Conservation (phyloP, 1,139 yeast genomes). For the Candida buenavistaensis region DNA sequence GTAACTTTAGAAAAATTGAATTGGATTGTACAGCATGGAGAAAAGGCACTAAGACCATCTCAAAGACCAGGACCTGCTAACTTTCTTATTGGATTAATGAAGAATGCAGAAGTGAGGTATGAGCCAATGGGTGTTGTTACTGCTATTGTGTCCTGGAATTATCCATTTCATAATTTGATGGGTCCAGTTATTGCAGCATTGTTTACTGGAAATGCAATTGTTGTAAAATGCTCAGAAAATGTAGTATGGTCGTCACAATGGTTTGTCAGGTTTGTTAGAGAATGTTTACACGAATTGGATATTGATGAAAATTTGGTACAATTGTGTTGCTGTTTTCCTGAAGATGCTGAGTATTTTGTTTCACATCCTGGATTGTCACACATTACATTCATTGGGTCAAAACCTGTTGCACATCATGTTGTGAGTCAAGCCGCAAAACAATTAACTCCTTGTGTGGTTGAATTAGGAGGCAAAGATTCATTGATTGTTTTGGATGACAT, state of each 20-base stretch:
- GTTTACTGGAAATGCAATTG: slow-evolving; percentile 87
- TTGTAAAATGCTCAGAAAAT: slow-evolving; percentile 91
- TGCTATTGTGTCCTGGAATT: slow-evolving; percentile 94
- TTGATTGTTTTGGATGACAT: slow-evolving; percentile 79
- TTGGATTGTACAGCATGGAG: slow-evolving; percentile 89
- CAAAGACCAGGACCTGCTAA: slow-evolving; percentile 86
- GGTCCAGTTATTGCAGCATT: slow-evolving; percentile 90
- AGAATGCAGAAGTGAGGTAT: slow-evolving; percentile 88
- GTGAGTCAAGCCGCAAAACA: slow-evolving; percentile 77
- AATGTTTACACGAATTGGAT: slow-evolving; percentile 71
- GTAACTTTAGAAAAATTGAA: slow-evolving; percentile 89
- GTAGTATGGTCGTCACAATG: slow-evolving; percentile 92
- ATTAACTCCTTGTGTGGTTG: slow-evolving; percentile 90
- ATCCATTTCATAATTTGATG: slow-evolving; percentile 88
- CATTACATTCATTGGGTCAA: slow-evolving; percentile 93
- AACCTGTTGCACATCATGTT: slow-evolving; percentile 88
- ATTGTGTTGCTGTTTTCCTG: slow-evolving; percentile 74
- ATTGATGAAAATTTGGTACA: slow-evolving; percentile 83
- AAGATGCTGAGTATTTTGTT: slow-evolving; percentile 82
- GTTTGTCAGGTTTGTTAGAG: slow-evolving; percentile 66
- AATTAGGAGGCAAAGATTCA: slow-evolving; percentile 95
- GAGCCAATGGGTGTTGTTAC: slow-evolving; percentile 91
- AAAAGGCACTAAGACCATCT: slow-evolving; percentile 65
- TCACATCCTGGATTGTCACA: slow-evolving; percentile 81
- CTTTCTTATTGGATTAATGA: slow-evolving; percentile 65